Base-by-base conservation (phyloP, 176 grass and related monocot genomes). In the Aegilops speltoides region DNA sequence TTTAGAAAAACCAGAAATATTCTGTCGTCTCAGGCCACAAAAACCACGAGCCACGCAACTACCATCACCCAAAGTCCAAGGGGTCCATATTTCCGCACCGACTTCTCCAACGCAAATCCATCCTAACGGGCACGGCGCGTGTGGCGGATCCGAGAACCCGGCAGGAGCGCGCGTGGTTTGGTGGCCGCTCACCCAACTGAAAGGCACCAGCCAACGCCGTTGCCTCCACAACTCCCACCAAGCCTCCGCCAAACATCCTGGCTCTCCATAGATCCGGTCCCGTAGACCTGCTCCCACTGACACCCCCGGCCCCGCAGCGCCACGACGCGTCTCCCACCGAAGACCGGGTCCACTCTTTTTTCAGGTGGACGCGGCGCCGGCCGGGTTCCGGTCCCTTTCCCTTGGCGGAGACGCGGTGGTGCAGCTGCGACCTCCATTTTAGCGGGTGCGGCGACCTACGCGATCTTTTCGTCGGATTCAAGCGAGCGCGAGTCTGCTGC, bases 341-440 rank as follows among this genome's bases (percentile, higher is more conserved):
- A 16, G 24, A 74, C 69, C 82, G 2, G 24, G 69, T 84, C 69
- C 68, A 45, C 10, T 20, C 48, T 3, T 4, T 8, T 22, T 62
- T 52, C 48, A 17, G 48, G 48, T 36, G 19, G 43, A 45, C 43
- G 0, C 16, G 11, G 64, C 79, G 43, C 26, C 68, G 52, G 57
- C 24, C 68, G 1, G 82, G 43, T 52, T 22, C 25, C 73, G 1
- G 70, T 41, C 69, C 81, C 81, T 83, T 83, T 83, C 68, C 67
- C 54, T 83, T 74, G 82, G 82, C 68, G 82, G 68, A 73, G 52
- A 83, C 69, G 82, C 69, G 24, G 82, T 29, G 81, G 68, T 70
- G 81, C 81, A 61, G 68, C 24, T 60, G 62, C 82, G 52, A 83
- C 68, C 82, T 75, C 56, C 70, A 64, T 84, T 75, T 46, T 22